Base-by-base conservation (phyloP, 1,284 basidiomycete species). In the Mycosarcoma mackinlayi region DNA sequence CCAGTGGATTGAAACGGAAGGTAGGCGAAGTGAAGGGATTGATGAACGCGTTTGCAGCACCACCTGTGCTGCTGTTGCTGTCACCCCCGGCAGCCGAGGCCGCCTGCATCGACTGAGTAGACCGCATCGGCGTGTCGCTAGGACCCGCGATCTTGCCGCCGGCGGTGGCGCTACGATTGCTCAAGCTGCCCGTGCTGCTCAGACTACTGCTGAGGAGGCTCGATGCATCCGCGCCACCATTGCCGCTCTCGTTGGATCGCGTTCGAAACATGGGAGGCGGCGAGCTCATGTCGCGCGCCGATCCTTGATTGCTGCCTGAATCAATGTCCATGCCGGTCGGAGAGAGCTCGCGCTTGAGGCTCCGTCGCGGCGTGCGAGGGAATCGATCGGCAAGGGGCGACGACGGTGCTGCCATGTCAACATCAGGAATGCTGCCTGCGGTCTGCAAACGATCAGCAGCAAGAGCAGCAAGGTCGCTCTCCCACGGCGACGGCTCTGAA, bases 341-440 rank as follows among this genome's bases (percentile, higher is more conserved):
- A 21, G 73, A 75, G n/a, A 77, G 55, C 40, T 75, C 75, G 19
- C 75, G 69, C 63, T 77, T 77, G 14, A 77, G 56, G 30, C 59
- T 71, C 13, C 68, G 47, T 24, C 70, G 18, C 2, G 59, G 48
- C 7, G 59, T 70, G 33, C 75, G 54, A 7, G 58, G 55, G 44
- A 62, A 62, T 2, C 59, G 57, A 18, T 56, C 69, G 6, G 44
- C 54, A 3, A 59, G 45, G 1, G 60, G 52, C 14, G 67, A 51
- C 13, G 51, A 52, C 0, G 49, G 33, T 8, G 56, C 50, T 11
- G 57, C 52, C 67, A 74, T 74, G n/a, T 74, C 71, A 6, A 70
- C 63, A 23, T 74, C 71, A 7, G 46, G 54, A 14, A 56, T 50
- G 16, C 31, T 46, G 19, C 48, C 47, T 6, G 31, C 30, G 21